Conservation (phyloP, 306 rosid genomes). For the Sesbania bispinosa region DNA sequence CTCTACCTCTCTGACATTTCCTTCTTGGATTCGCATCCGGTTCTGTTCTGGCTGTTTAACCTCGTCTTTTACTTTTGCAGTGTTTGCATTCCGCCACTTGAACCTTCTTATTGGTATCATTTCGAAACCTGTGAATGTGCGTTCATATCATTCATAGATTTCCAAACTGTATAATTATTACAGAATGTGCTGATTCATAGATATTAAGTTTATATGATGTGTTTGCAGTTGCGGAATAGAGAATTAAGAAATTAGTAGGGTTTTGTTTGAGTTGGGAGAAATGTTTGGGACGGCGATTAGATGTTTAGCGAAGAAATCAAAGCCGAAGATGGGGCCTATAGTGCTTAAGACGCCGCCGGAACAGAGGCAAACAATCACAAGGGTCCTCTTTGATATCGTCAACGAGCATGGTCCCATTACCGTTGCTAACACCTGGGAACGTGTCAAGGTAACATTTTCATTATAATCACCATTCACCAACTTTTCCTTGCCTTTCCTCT, state of each 20-base stretch:
- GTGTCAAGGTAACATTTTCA: constrained; percentile 47
- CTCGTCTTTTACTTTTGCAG: too few relatives aligned
- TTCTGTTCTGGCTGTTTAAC: too few relatives aligned
- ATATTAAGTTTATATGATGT: too few relatives aligned
- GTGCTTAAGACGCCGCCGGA: constrained; percentile 71
- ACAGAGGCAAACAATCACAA: constrained; percentile 72
- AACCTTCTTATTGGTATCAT: too few relatives aligned
- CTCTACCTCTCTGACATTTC: too few relatives aligned
- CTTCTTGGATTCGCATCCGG: too few relatives aligned
- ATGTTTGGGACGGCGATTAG: constrained; percentile 68
- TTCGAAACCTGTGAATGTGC: too few relatives aligned
- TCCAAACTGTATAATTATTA: too few relatives aligned
- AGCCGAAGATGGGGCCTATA: constrained; percentile 69
- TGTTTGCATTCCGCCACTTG: too few relatives aligned
- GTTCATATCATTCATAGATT: too few relatives aligned
- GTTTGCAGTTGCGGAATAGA: neutral
- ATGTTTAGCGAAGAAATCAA: constrained; percentile 57
- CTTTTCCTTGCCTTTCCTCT: neutral
- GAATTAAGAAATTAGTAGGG: constrained; percentile 3
- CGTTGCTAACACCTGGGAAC: constrained; percentile 78
- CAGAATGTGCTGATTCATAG: too few relatives aligned
- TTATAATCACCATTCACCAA: too few relatives aligned
- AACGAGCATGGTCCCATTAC: constrained; percentile 93
- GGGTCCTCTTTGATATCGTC: constrained; percentile 65
- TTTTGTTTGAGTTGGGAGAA: neutral